Evolutionary conservation across 371 early-diverging fungal genomes (phyloP).

Genomic region (Mucor indicus): DNA sequence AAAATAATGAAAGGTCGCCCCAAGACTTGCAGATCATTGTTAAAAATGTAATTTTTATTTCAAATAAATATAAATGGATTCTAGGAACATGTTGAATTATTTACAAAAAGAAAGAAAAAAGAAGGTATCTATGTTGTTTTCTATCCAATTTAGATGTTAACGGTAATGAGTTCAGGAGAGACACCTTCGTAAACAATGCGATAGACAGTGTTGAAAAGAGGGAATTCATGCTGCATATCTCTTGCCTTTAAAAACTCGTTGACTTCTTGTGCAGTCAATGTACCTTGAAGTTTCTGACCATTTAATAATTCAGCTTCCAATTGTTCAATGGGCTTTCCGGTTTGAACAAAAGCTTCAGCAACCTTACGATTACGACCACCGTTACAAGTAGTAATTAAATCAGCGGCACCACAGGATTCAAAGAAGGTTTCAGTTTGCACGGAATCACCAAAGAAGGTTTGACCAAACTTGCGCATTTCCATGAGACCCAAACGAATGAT

Average conservation of each 20-base stretch:
- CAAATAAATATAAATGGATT: no score
- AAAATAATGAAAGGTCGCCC: no score
- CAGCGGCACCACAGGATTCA: constrained; percentile 96
- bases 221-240: constrained; percentile 73
- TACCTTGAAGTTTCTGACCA: constrained; percentile 98
- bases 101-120: no score
- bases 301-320: constrained; percentile 90
- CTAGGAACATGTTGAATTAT: no score
- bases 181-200: constrained; percentile 80
- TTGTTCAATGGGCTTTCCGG: constrained; percentile 86
- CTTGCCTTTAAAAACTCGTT: constrained; percentile 72
- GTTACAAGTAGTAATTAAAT: constrained; percentile 93
- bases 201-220: constrained; percentile 87
- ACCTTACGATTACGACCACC: constrained; percentile 96
- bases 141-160: constrained; percentile 12
- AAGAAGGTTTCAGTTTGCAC: constrained; percentile 91
- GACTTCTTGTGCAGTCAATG: constrained; percentile 89
- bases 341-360: constrained; percentile 87
- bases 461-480: constrained; percentile 95
- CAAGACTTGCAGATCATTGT: no score
- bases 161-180: constrained; percentile 35
- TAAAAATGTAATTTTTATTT: no score
- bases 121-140: no score
- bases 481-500: constrained; percentile 95
- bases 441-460: constrained; percentile 68